Conservation (phyloP, 352 stramenopile species). For the Lagenidium sp. region DNA sequence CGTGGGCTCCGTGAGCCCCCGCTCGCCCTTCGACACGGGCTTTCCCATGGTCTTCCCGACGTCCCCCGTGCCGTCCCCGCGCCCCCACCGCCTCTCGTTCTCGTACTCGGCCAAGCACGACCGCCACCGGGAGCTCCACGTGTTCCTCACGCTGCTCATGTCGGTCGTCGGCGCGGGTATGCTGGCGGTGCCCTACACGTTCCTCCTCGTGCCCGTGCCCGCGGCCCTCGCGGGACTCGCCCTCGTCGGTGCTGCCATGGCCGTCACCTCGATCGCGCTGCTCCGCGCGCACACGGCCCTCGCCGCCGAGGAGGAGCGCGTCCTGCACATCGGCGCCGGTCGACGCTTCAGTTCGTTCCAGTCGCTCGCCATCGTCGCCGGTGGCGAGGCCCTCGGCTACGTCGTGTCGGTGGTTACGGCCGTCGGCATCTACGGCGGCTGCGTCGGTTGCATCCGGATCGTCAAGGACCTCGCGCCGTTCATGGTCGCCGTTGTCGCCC, state of each 20-base stretch:
- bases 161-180: constrained; percentile 65
- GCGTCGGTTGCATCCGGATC: constrained; percentile 63
- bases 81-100: constrained; percentile 45
- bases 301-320: constrained; percentile 27
- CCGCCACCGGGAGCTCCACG: constrained; percentile 35
- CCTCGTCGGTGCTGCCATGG: constrained; percentile 42
- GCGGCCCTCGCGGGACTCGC: constrained; percentile 30
- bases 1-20: too few species aligned
- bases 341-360: constrained; percentile 55
- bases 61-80: constrained; percentile 40
- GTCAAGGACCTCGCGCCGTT: constrained; percentile 59
- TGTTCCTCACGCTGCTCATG: constrained; percentile 76
- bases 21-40: constrained; percentile 61
- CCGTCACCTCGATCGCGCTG: constrained; percentile 42
- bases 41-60: constrained; percentile 61
- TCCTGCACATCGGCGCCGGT: constrained; percentile 35
- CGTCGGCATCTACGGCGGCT: constrained; percentile 60
- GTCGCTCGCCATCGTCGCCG: constrained; percentile 42
- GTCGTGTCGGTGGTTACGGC: constrained; percentile 57
- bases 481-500: constrained; percentile 23
- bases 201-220: constrained; percentile 37
- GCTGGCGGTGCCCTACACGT: constrained; percentile 66
- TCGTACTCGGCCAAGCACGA: constrained; percentile 20
- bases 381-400: constrained; percentile 40
- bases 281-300: constrained; percentile 51